Base-by-base conservation (phyloP, 345 rosid genomes). In the Psidium guajava region DNA sequence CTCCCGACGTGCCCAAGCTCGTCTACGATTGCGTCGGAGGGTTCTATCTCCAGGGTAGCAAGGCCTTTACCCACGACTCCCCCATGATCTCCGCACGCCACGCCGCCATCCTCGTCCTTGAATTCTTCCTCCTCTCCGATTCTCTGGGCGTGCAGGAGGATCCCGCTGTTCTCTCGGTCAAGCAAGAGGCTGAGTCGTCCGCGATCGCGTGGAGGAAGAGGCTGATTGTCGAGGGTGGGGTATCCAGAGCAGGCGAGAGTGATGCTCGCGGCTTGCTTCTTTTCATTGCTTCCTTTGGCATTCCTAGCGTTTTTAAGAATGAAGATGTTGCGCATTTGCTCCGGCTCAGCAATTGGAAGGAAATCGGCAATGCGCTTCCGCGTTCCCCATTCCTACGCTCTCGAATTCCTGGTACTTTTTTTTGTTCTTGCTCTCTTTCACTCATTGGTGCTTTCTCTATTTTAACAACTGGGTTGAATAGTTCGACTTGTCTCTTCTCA, bases 191-290 rank as follows among this genome's bases (percentile, higher is more conserved):
- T 0, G 86, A 89, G 82, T 53, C 83, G 24, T 94, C 92, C 84
- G 95, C 98, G 2, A 18, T 91, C 85, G 86, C 89, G 3, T 96
- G 98, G 98, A 91, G 90, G 88, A 94, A 88, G 90, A 91, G 98
- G 88, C 86, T 95, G 87, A 53, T 91, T 25, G 25, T 25, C 81
- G 99, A 96, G 87, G 96, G 99, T 57, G 94, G 95, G 82, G 55
- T 94, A 58, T 57, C 85, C 57, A 88, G 61, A 25, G 96, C 95
- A 6, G 75, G 87, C 54, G 89, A 87, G 84, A 74, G 86, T 82
- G 99, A 96, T 86, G 94, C 97, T 16, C 90, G 92, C 86, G 98
- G 96, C 82, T 91, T 96, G 92, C 93, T 96, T 84, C 87, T 95
- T 32, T 87, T 93, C 4, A 61, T 95, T 75, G 92, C 94, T 84